These are phyloP conservation scores for Chytriomyces confervae DNA, from an alignment of 192 early-diverging fungal genomes.

Conservation along the genomic window DNA sequence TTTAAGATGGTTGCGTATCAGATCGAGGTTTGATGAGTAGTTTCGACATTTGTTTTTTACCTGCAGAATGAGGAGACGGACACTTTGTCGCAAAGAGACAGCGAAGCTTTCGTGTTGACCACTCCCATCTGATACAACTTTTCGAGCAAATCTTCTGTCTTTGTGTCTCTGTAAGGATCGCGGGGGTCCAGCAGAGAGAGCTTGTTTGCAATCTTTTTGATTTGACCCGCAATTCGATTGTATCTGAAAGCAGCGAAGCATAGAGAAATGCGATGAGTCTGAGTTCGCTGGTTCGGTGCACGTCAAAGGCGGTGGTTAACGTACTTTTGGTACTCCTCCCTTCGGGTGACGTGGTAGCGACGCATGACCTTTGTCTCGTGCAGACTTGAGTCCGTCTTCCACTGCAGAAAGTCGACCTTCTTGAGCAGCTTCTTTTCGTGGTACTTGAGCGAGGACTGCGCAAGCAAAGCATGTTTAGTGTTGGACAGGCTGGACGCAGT, in stretches of 20 bases:
- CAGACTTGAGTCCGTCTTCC: slow-evolving; percentile 84
- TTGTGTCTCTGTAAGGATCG: slow-evolving; percentile 77
- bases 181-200: slow-evolving; percentile 84
- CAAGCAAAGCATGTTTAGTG: slow-evolving; percentile 33
- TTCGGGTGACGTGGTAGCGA: slow-evolving; percentile 83
- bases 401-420: slow-evolving; percentile 95
- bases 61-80: slow-evolving; percentile 87
- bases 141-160: slow-evolving; percentile 79
- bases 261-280: not conserved
- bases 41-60: slow-evolving; percentile 1
- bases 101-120: slow-evolving; percentile 75
- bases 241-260: slow-evolving; percentile 56
- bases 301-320: not conserved
- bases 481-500: not conserved
- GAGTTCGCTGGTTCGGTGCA: not conserved
- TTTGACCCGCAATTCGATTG: slow-evolving; percentile 79
- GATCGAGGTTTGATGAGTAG: not conserved
- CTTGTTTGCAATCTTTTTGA: slow-evolving; percentile 81
- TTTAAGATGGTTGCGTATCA: slow-evolving; percentile 10
- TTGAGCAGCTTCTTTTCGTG: slow-evolving; percentile 95
- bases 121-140: slow-evolving; percentile 89
- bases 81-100: slow-evolving; percentile 80
- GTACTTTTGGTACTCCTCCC: slow-evolving; percentile 89
- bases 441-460: slow-evolving; percentile 67
- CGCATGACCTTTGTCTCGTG: slow-evolving; percentile 87